These are phyloP conservation scores for Cyphellophora attinorum DNA, from an alignment of 2,329 filamentous ascomycete genomes.

Conservation along the genomic window DNA sequence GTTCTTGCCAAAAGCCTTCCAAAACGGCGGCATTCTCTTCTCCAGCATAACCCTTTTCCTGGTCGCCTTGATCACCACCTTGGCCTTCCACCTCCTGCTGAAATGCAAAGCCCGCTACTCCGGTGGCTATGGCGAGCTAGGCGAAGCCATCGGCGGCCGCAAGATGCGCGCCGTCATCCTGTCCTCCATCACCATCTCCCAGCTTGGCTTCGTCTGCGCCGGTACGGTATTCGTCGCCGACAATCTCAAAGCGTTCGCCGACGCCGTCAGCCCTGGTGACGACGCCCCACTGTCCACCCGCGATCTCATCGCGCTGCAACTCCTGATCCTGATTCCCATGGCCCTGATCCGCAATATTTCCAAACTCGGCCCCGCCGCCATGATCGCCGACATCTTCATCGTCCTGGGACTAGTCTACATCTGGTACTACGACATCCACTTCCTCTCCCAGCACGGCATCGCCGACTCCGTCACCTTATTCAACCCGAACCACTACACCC, in stretches of 20 bases:
- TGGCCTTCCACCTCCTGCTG: conserved; percentile 64
- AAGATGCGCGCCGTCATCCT: conserved; percentile 58
- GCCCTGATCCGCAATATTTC: conserved; percentile 65
- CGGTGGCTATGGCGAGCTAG: conserved; percentile 67
- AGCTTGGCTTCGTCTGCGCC: conserved; percentile 69
- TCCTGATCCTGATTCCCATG: conserved; percentile 56
- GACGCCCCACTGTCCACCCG: conserved; percentile 43
- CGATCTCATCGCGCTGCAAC: conserved; percentile 56
- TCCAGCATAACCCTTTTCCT: conserved; percentile 58
- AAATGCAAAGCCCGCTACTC: conserved; percentile 49
- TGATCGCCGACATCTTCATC: conserved; percentile 65
- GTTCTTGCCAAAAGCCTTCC: conserved; percentile 71
- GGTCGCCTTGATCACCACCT: conserved; percentile 56
- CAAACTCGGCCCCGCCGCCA: conserved; percentile 59
- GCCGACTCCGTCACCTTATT: conserved; percentile 56
- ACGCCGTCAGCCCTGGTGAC: conserved; percentile 47
- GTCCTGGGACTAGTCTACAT: conserved; percentile 62
- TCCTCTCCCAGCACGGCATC: conserved; percentile 47
- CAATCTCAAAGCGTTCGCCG: conserved; percentile 58
- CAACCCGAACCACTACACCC: conserved; percentile 58
- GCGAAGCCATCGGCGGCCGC: conserved; percentile 54
- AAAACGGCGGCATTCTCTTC: conserved; percentile 68
- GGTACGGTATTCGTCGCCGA: conserved; percentile 71
- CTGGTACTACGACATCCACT: conserved; percentile 58
- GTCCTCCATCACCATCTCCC: conserved; percentile 61